Base-by-base conservation (phyloP, 345 rosid species). In the Turritis glabra region DNA sequence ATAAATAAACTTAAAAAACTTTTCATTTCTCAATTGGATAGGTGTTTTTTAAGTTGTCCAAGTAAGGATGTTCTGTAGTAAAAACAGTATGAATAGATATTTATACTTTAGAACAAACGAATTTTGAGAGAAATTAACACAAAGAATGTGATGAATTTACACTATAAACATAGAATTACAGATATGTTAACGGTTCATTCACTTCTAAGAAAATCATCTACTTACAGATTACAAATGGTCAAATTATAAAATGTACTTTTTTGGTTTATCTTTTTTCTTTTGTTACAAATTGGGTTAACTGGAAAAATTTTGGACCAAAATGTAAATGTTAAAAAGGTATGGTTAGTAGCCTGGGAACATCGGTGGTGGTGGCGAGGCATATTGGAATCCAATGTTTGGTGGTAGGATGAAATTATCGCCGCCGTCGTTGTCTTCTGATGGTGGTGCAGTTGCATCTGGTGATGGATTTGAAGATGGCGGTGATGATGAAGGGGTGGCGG, bases 301-400 rank as follows among this genome's bases (percentile, higher is more conserved):
- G 65, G 44, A 76, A 69, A 53, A 53, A 0, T 21, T 23, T 52
- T 61, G 35, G 70, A 69, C 48, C 68, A 60, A 68, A 69, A 52
- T 52, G 47, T 12, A 60, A 64, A 55, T 37, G 21, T 41, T 53
- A 32, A 69, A 68, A 61, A 38, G 41, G 50, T 25, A 32, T 61
- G 56, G 53, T 44, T 84, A 93, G 81, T 93, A 90, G 75, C 98
- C 98, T 26, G 79, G 86, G 78, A 86, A 77, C 72, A 84, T 67
- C n/a, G 97, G 97, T 8, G 97, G 97, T 35, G 97, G 97, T 35
- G 97, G 97, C 6, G 97, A 92, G 9, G 87, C 65, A 72, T 92
- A 92, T 37, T 85, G 84, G 61, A 46, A 62, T n/a, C 97, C 97
- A 27, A 92, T 63, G 67, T 80, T 80, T 74, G 92, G 89, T 12